These are phyloP conservation scores for Hibiscus mutabilis DNA, from an alignment of 345 rosid species.

Conservation along the genomic window DNA sequence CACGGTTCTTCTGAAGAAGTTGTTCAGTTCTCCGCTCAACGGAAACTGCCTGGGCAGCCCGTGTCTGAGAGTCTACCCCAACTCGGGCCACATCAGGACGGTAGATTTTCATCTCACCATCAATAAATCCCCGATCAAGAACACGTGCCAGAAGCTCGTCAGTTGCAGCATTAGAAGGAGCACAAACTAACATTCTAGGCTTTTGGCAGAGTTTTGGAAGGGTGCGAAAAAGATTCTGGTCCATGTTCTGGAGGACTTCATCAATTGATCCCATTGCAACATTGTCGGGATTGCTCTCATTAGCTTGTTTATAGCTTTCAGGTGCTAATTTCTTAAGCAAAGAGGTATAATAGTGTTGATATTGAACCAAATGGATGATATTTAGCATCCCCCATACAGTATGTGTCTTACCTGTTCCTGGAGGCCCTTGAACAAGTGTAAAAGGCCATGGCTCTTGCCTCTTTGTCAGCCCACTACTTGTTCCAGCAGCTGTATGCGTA, in stretches of 20 bases:
- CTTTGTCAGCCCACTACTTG: constrained; percentile 71
- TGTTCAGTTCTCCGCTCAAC: constrained; percentile 97
- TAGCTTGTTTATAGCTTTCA: constrained; percentile 85
- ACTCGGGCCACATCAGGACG: constrained; percentile 98
- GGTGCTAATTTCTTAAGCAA: constrained; percentile 97
- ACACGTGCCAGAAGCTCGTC: constrained; percentile 96
- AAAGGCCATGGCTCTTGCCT: constrained; percentile 99
- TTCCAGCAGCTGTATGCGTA: constrained; percentile 98
- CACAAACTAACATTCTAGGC: constrained; percentile 98
- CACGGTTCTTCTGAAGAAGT: constrained; percentile 71
- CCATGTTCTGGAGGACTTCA: constrained; percentile 99
- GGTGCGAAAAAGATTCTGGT: constrained; percentile 84
- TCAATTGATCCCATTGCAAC: constrained; percentile 79
- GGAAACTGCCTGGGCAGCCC: constrained; percentile 98
- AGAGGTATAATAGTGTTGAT: constrained; percentile 94
- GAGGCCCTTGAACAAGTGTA: constrained; percentile 99
- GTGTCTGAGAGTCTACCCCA: constrained; percentile 95
- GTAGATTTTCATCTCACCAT: constrained; percentile 98
- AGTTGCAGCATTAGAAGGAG: constrained; percentile 99
- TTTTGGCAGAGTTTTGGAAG: constrained; percentile 94
- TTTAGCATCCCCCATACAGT: constrained; percentile 99
- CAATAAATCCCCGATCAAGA: constrained; percentile 97
- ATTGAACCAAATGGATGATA: constrained; percentile 98
- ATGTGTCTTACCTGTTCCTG: constrained; percentile 99
- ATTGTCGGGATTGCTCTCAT: constrained; percentile 62